Base-by-base conservation (phyloP, 148 eudicot species). In the Talinum fruticosum region DNA sequence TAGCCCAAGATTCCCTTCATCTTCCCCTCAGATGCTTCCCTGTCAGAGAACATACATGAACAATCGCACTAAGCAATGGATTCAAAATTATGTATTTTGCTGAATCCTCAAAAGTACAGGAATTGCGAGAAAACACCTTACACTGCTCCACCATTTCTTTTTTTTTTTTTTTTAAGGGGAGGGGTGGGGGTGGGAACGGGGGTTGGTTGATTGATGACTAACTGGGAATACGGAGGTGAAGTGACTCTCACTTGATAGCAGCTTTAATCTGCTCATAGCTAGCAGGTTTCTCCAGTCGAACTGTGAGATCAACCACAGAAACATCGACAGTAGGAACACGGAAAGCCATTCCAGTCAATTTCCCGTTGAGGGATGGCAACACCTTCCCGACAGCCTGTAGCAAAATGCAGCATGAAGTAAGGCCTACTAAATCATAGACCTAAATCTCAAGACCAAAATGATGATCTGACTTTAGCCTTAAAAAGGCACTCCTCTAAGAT, bases 281-380 rank as follows among this genome's bases (percentile, higher is more conserved):
- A 69, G 91, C 93, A 45, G 70, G n/a, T 86, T 90, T 90, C 82
- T 82, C 93, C 36, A 90, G 74, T 83, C 89, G 88, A 74, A 90
- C 93, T 26, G 93, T 90, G 45, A 90, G 88, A 75, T 90, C 93
- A 69, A 90, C 93, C 32, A 90, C 93, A 0, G 93, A 90, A 38
- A 90, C 93, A 78, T 90, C 93, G 19, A 90, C 87, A 57, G 93
- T 90, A 13, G 93, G 93, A 21, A 90, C 93, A 76, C 93, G 89
- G 89, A 89, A 89, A 6, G 93, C 72, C 93, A 89, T 89, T 35
- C 93, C 93, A 3, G 93, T 90, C 89, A 90, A 84, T 72, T 90
- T 90, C 6, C 93, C 93, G 34, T 90, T 88, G 77, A 90, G 73
- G 1, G 86, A 79, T 29, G 93, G 93, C 74, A 90, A 84, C 64